Conservation (phyloP, 75 land plant species). For the Pinus albicaulis region DNA sequence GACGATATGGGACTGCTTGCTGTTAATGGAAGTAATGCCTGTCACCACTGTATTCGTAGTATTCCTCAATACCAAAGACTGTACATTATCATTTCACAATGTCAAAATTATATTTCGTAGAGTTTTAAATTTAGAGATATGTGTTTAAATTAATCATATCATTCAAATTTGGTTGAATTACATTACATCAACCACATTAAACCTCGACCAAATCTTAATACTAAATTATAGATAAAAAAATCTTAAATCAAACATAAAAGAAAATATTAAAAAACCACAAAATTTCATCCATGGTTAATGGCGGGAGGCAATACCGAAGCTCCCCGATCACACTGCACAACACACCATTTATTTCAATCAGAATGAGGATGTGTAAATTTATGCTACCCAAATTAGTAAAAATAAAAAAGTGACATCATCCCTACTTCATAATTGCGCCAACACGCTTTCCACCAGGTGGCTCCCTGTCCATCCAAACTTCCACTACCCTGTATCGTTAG, state of each 20-base stretch:
- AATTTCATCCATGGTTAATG: background rate
- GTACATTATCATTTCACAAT: background rate
- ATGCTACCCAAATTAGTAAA: too few relatives aligned
- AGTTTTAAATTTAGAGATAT: too few relatives aligned
- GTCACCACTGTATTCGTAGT: conserved; percentile 29
- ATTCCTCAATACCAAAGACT: conserved; percentile 40
- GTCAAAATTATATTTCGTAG: background rate
- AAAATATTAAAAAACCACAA: background rate
- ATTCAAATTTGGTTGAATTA: too few relatives aligned
- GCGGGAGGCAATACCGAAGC: background rate
- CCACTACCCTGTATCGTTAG: conserved; percentile 50
- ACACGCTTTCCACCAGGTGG: conserved; percentile 36
- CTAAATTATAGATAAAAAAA: too few relatives aligned
- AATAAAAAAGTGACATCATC: conserved; percentile 8
- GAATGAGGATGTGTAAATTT: too few relatives aligned
- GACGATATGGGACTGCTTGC: conserved; percentile 51
- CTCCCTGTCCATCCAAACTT: conserved; percentile 58
- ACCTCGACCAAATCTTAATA: too few relatives aligned
- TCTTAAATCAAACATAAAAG: background rate
- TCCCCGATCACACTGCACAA: too few relatives aligned
- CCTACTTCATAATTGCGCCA: conserved; percentile 7
- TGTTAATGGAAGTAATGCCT: conserved; percentile 51
- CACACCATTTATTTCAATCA: too few relatives aligned
- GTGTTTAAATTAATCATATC: too few relatives aligned
- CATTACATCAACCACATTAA: too few relatives aligned